Base-by-base conservation (phyloP, 495 filamentous ascomycete species). In the Talaromyces adpressus region DNA sequence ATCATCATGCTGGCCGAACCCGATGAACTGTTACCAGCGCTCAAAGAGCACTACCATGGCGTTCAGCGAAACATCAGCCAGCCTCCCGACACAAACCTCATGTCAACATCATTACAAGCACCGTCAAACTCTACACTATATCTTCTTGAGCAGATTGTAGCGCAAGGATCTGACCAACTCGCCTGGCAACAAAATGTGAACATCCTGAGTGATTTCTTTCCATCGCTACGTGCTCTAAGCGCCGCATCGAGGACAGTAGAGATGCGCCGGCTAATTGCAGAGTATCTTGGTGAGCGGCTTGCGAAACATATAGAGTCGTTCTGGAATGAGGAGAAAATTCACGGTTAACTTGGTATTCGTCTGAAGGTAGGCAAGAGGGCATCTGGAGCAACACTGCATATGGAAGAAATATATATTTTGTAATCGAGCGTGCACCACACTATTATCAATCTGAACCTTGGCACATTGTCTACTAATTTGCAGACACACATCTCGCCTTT, bases 81-180 rank as follows among this genome's bases (percentile, higher is more conserved):
- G 18, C 29, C 12, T 34, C 18, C 27, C 56, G 27, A 18, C 52
- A n/a, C 12, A 2, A 4, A 52, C 66, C 18, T 64, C 64, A 6
- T 16, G 3, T 41, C 36, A 41, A 4, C 5, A 3, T 1, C 63
- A 64, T 16, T 62, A 49, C 45, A 49, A 64, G 71, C 61, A 66
- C 65, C 62, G 64, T 59, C 59, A 20, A n/a, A 59, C 2, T 64
- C 68, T 30, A 63, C 68, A 3, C 29, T 65, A 6, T 57, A 45
- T n/a, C 69, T 87, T 6, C 71, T 88, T 29, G 77, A 77, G 2
- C 79, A 77, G 63, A 80, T 79, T 58, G 78, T 77, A 0, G 65
- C 70, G 6, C 70, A 67, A 34, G 71, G 59, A 0, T 64, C 63
- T 18, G 6, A 59, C 2, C 59, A 65, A 3, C 70, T 68, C 0